phyloP scores from a whole-genome alignment of 23 red algal genomes.

The Gracilaria gracilis region DNA sequence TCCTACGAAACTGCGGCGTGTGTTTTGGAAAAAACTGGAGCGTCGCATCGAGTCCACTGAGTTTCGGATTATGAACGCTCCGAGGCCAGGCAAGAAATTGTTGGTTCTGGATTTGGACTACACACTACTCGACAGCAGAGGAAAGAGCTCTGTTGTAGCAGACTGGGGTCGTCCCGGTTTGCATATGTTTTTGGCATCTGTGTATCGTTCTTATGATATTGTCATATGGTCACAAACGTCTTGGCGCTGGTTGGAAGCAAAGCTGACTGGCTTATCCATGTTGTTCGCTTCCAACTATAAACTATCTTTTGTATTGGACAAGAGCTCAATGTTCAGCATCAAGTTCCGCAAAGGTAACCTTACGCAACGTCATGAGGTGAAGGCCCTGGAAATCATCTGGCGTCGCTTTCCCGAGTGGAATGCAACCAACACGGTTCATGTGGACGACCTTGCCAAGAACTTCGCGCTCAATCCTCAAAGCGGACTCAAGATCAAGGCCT shows the following conservation, averaged over 20 bases:
- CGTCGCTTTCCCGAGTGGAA: constrained; percentile 74
- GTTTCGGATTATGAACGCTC: constrained; percentile 66
- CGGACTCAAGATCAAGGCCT: constrained; percentile 79
- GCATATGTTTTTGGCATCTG: constrained; percentile 79
- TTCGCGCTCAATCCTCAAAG: constrained; percentile 90
- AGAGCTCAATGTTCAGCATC: constrained; percentile 78
- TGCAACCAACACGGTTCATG: constrained; percentile 80
- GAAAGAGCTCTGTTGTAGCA: constrained; percentile 4
- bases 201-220: constrained; percentile 84
- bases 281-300: constrained; percentile 77
- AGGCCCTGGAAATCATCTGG: constrained; percentile 91
- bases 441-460: constrained; percentile 87
- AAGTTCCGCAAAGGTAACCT: constrained; percentile 1
- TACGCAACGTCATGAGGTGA: constrained; percentile 72
- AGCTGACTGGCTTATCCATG: constrained; percentile 86
- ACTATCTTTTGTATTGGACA: constrained; percentile 87
- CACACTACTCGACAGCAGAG: constrained; percentile 76
- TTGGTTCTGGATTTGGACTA: constrained; percentile 91
- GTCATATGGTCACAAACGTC: constrained; percentile 92
- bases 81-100: constrained; percentile 61
- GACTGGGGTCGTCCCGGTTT: constrained; percentile 81
- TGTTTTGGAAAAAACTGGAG: constrained; percentile 31
- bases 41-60: constrained; percentile 60
- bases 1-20: background rate
- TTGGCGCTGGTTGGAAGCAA: constrained; percentile 96